Conservation (phyloP, 2,329 filamentous ascomycete genomes). For the Phyllosticta citrichinensis region DNA sequence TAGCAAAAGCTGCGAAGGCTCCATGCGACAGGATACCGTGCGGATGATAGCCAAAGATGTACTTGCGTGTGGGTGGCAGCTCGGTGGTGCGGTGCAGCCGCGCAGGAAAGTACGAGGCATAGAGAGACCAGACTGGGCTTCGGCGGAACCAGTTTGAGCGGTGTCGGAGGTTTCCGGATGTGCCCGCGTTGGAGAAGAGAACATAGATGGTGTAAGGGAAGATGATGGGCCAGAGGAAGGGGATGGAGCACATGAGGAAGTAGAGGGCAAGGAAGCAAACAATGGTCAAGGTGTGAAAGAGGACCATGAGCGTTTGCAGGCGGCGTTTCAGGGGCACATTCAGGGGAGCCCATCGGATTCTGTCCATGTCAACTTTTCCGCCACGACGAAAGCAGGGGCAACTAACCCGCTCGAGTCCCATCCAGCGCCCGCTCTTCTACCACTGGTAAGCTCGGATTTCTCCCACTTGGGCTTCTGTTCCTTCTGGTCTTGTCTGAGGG, state of each 20-base stretch:
- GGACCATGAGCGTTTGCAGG: constrained; percentile 40
- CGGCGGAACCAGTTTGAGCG: constrained; percentile 67
- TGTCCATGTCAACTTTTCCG: constrained; percentile 15
- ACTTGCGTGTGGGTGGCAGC: constrained; percentile 73
- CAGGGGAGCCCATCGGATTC: constrained; percentile 81
- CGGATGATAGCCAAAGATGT: constrained; percentile 94
- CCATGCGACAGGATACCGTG: constrained; percentile 96
- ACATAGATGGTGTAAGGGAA: constrained; percentile 75
- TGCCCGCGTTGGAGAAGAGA: constrained; percentile 66
- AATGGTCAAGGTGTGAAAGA: constrained; percentile 41
- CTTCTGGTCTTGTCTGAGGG: constrained; percentile 21
- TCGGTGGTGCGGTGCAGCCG: constrained; percentile 74
- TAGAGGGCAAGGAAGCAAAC: constrained; percentile 57
- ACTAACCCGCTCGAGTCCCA: constrained; percentile 41
- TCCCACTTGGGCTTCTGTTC: constrained; percentile 18
- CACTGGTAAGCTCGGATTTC: constrained; percentile 38
- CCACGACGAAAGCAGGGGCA: not conserved
- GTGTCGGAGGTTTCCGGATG: constrained; percentile 62
- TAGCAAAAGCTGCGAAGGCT: constrained; percentile 86
- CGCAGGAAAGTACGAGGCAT: constrained; percentile 87
- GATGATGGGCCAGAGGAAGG: constrained; percentile 76
- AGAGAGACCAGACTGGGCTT: constrained; percentile 72
- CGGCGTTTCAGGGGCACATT: constrained; percentile 48
- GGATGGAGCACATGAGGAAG: constrained; percentile 84
- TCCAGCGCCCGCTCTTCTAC: constrained; percentile 42